These are phyloP conservation scores for Thymus mandschuricus DNA, from an alignment of 257 asterid species.

Conservation along the genomic window DNA sequence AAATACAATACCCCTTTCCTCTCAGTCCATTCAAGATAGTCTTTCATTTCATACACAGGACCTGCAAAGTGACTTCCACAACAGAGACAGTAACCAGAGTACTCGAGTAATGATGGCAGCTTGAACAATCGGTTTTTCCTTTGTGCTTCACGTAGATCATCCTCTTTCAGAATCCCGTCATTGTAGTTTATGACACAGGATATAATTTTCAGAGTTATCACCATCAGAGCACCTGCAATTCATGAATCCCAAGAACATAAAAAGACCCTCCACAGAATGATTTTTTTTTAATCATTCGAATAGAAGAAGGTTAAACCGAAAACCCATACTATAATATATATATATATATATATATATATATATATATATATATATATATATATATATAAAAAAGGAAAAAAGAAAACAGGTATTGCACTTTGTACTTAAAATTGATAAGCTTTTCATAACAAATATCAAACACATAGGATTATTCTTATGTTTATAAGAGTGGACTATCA, in stretches of 20 bases:
- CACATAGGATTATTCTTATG: neutral
- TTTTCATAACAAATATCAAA: neutral
- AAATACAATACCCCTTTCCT: conserved; percentile 75
- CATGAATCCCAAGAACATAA: conserved; percentile 27
- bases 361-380: no score
- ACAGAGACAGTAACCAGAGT: conserved; percentile 84
- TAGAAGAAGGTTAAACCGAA: neutral
- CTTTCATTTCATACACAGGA: conserved; percentile 95
- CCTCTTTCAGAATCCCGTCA: conserved; percentile 89
- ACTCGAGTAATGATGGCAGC: conserved; percentile 83
- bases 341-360: no score
- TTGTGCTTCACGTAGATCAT: conserved; percentile 80
- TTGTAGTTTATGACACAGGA: conserved; percentile 88
- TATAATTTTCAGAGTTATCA: conserved; percentile 89
- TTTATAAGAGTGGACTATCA: neutral
- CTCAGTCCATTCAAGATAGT: conserved; percentile 91
- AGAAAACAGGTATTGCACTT: neutral
- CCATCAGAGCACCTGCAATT: conserved; percentile 90
- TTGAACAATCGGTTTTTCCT: conserved; percentile 75
- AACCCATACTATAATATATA: neutral
- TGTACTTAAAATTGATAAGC: neutral
- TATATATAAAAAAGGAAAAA: neutral
- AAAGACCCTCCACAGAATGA: conserved; percentile 8
- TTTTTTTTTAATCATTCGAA: neutral
- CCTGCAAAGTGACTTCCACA: conserved; percentile 99